These are phyloP conservation scores for Phytophthora sansomeana DNA, from an alignment of 352 stramenopile species.

Conservation along the genomic window DNA sequence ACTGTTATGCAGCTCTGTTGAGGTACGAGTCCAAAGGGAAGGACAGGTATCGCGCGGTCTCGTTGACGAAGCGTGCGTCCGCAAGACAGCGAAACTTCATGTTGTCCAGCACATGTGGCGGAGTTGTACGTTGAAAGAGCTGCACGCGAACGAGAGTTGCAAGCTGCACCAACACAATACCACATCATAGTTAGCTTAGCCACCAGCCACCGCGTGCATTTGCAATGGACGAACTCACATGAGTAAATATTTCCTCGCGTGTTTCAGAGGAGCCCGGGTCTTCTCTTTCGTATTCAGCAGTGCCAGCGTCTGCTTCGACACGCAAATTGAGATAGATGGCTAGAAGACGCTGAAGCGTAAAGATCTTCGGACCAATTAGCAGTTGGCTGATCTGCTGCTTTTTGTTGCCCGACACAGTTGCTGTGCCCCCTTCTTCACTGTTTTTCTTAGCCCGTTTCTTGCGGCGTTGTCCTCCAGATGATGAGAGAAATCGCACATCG, in stretches of 20 bases:
- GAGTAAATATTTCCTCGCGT: slow-evolving; percentile 80
- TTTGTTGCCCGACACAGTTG: slow-evolving; percentile 31
- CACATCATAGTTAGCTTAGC: neutral
- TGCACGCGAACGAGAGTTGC: slow-evolving; percentile 80
- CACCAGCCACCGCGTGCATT: neutral
- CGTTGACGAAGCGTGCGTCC: slow-evolving; percentile 71
- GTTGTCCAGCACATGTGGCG: slow-evolving; percentile 73
- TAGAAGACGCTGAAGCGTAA: slow-evolving; percentile 73
- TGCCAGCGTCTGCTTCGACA: slow-evolving; percentile 49
- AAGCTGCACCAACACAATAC: slow-evolving; percentile 45
- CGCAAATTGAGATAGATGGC: slow-evolving; percentile 84
- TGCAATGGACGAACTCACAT: slow-evolving; percentile 53
- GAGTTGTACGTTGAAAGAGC: slow-evolving; percentile 78
- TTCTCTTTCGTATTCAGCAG: slow-evolving; percentile 9
- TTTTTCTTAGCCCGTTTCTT: slow-evolving; percentile 60
- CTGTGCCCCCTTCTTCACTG: slow-evolving; percentile 13
- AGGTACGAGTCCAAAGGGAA: slow-evolving; percentile 76
- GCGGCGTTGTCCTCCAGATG: slow-evolving; percentile 51
- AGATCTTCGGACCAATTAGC: slow-evolving; percentile 77
- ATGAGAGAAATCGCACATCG: slow-evolving; percentile 78
- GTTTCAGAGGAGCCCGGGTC: slow-evolving; percentile 43
- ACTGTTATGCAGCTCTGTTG: slow-evolving; percentile 40
- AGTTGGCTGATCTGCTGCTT: slow-evolving; percentile 66
- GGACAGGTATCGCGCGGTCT: slow-evolving; percentile 53
- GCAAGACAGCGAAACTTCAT: slow-evolving; percentile 84